Conservation (phyloP, 2,329 filamentous ascomycete genomes). For the Cladosporium sp. region DNA sequence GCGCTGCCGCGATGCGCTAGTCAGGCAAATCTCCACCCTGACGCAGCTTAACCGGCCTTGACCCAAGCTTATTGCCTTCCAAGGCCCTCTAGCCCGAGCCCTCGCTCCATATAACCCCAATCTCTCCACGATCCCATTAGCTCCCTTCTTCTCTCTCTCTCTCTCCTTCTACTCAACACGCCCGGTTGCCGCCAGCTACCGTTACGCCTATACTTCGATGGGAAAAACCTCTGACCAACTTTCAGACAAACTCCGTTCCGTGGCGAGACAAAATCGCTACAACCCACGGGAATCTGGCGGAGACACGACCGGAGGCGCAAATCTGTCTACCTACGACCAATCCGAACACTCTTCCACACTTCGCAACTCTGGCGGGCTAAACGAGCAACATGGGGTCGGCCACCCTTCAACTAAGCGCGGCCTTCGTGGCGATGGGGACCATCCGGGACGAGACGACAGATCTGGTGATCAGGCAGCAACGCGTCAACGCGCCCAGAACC, state of each 20-base stretch:
- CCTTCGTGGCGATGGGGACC: constrained; percentile 27
- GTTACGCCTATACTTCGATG: constrained; percentile 39
- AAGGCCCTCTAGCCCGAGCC: not conserved
- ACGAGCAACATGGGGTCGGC: constrained; percentile 25
- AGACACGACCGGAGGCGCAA: constrained; percentile 28
- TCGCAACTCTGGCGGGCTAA: constrained; percentile 31
- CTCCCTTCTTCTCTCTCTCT: constrained; percentile 4
- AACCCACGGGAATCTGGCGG: constrained; percentile 21
- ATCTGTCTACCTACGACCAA: constrained; percentile 26
- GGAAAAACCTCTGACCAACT: constrained; percentile 52
- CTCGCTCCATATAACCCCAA: constrained; percentile 1
- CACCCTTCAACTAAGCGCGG: constrained; percentile 17
- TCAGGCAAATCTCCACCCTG: not conserved
- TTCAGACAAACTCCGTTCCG: constrained; percentile 49
- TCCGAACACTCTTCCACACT: constrained; percentile 19
- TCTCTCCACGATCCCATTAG: not conserved
- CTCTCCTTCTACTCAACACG: too few relatives aligned
- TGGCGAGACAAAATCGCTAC: constrained; percentile 44
- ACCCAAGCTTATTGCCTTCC: not conserved
- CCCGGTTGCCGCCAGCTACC: constrained; percentile 10
- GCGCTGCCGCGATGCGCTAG: too few relatives aligned
- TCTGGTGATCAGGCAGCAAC: constrained; percentile 24
- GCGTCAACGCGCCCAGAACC: constrained; percentile 20
- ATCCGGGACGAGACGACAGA: constrained; percentile 14
- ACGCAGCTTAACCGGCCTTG: constrained; percentile 4